A percentile compares a stretch with the other conserved stretches of the same genome.
Evolutionary conservation across 495 filamentous ascomycete species (phyloP).

Genomic region (Talaromyces thailandensis): DNA sequence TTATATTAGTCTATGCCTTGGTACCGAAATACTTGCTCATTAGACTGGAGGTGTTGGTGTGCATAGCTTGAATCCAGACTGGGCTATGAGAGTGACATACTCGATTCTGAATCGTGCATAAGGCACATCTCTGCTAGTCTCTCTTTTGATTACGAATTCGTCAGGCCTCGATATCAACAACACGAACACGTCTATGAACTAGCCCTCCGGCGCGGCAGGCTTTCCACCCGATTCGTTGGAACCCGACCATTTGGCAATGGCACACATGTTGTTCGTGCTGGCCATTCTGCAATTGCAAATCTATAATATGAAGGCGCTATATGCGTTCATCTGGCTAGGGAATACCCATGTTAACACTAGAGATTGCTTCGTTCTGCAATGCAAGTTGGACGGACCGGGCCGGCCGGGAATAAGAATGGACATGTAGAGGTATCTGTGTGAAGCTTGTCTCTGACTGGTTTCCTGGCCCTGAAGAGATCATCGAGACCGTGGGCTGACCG

Average conservation of each 20-base stretch:
- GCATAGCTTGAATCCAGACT: neutral
- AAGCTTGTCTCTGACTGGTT: neutral
- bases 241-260: neutral
- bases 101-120: constrained; percentile 2
- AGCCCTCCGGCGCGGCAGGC: neutral
- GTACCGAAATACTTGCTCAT: neutral
- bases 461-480: neutral
- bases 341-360: neutral
- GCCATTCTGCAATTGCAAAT: neutral
- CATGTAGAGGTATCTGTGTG: neutral
- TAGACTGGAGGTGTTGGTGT: neutral
- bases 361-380: neutral
- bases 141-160: neutral
- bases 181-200: neutral
- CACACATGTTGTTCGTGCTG: neutral
- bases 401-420: neutral
- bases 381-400: neutral
- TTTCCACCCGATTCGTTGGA: neutral
- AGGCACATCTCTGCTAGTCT: neutral
- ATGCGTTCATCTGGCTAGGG: neutral
- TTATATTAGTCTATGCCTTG: neutral
- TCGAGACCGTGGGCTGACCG: neutral
- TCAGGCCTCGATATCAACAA: neutral
- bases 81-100: neutral
- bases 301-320: neutral